Percentiles rank a stretch among this genome's conserved stretches.
Conservation (phyloP, 306 rosid species). For the Acmispon strigosus region DNA sequence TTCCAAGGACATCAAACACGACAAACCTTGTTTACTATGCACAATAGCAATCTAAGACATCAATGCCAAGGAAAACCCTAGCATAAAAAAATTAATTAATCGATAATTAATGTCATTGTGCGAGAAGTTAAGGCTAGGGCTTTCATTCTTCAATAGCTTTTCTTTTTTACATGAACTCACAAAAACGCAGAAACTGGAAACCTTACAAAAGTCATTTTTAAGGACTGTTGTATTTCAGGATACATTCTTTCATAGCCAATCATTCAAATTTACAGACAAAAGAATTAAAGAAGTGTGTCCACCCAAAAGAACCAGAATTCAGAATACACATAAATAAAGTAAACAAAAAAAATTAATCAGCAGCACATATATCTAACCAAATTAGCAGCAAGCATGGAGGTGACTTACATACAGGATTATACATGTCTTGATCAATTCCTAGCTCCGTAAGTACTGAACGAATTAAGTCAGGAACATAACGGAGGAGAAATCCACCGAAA, state of each 20-base stretch:
- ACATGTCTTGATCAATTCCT: constrained; percentile 88
- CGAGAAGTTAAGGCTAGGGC: background rate
- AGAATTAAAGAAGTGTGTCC: background rate
- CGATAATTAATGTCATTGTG: background rate
- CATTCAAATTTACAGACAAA: background rate
- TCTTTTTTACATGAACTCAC: background rate
- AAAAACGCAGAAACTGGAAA: background rate
- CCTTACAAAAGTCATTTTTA: background rate
- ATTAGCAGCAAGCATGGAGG: constrained; percentile 28
- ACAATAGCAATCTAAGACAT: no score
- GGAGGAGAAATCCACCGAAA: constrained; percentile 69
- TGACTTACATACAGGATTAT: constrained; percentile 92
- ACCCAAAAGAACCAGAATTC: constrained; percentile 3
- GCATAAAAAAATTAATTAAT: background rate
- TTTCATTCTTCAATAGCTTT: no score
- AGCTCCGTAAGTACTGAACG: constrained; percentile 53
- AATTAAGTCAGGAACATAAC: constrained; percentile 60
- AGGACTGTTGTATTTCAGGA: background rate
- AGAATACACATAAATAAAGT: background rate
- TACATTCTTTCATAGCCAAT: background rate
- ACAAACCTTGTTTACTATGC: no score
- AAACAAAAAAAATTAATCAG: background rate
- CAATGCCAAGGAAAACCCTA: background rate
- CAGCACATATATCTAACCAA: constrained; percentile 13
- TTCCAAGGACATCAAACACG: background rate